phyloP scores from a whole-genome alignment of 768 basidiomycete species.

The Panellus pusillus region DNA sequence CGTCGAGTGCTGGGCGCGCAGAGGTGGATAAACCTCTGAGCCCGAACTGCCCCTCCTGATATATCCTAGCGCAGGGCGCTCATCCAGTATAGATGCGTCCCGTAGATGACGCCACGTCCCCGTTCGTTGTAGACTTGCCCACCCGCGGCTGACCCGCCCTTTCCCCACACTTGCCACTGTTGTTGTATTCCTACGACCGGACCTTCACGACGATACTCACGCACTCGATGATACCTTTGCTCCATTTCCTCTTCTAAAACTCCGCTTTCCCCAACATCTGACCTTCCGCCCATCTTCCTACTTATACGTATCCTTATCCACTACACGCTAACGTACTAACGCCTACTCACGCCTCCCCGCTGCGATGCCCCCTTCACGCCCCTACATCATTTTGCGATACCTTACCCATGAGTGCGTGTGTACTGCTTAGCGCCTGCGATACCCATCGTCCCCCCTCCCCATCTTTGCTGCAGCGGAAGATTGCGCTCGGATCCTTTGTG shows the following conservation, averaged over 20 bases:
- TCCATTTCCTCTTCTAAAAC: neutral
- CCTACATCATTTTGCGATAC: neutral
- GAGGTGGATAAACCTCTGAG: neutral
- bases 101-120: neutral
- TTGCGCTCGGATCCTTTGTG: neutral
- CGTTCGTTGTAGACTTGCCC: neutral
- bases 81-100: conserved; percentile 1
- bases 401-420: conserved; percentile 9
- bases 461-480: neutral
- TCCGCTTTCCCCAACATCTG: neutral
- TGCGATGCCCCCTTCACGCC: neutral
- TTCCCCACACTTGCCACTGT: neutral
- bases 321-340: conserved; percentile 8
- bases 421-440: conserved; percentile 12
- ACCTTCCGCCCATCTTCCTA: conserved; percentile 1
- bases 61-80: neutral
- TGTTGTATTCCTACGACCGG: conserved; percentile 8
- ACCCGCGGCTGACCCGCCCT: neutral
- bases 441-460: neutral
- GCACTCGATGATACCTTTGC: conserved; percentile 20
- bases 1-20: conserved; percentile 1
- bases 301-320: conserved; percentile 20
- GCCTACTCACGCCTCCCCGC: neutral
- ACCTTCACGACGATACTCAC: conserved; percentile 17
- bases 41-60: neutral